Evolutionary conservation across 495 filamentous ascomycete species (phyloP).

Genomic region (Aspergillus sparsus): DNA sequence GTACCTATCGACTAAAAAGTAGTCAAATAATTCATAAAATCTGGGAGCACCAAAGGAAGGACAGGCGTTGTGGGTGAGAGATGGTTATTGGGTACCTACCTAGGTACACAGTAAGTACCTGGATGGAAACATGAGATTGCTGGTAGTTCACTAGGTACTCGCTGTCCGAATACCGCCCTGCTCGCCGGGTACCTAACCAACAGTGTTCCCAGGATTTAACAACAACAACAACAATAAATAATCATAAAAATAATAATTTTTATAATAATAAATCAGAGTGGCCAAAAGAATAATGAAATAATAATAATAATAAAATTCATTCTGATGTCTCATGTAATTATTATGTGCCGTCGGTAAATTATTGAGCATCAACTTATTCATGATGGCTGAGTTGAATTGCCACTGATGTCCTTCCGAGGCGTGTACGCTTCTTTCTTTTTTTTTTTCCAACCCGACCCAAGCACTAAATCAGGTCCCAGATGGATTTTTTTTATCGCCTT

Average conservation of each 20-base stretch:
- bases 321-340: slow-evolving; percentile 19
- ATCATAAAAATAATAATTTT: no score
- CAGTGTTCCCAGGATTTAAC: neutral
- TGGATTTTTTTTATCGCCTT: slow-evolving; percentile 11
- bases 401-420: slow-evolving; percentile 19
- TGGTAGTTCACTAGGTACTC: slow-evolving; percentile 7
- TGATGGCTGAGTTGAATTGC: slow-evolving; percentile 18
- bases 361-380: slow-evolving; percentile 9
- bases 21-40: neutral
- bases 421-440: no score
- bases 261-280: slow-evolving; percentile 1
- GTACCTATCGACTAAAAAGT: neutral
- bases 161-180: slow-evolving; percentile 4
- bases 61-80: neutral
- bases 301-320: neutral
- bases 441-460: neutral
- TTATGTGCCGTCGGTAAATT: slow-evolving; percentile 6
- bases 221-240: neutral
- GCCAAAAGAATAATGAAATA: neutral
- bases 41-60: neutral
- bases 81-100: neutral
- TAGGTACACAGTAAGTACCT: neutral
- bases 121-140: neutral
- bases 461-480: neutral
- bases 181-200: neutral